A percentile compares a stretch with the other conserved stretches of the same genome.
Evolutionary conservation across 768 basidiomycete species (phyloP).

Genomic region (Suillus brevipes): DNA sequence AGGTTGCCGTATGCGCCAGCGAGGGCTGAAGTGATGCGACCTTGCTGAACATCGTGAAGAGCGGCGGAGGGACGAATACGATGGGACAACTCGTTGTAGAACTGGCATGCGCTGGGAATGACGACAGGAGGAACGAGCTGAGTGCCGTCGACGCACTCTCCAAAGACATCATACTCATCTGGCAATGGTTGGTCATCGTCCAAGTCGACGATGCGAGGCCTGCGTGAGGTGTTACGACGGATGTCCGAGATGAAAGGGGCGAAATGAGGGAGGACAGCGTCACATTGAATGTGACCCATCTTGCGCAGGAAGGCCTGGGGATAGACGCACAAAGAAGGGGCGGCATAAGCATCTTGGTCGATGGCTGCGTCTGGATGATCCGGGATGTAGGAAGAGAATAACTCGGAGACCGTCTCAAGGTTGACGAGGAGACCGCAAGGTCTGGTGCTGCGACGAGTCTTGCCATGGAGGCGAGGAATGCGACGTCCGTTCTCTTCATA

Average conservation of each 20-base stretch:
- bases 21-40: neutral
- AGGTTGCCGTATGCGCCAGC: neutral
- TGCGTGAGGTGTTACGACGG: neutral
- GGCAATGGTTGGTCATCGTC: neutral
- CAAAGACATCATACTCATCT: neutral
- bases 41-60: no score
- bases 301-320: neutral
- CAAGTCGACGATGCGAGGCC: neutral
- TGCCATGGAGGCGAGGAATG: neutral
- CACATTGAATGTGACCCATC: neutral
- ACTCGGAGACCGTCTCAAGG: neutral
- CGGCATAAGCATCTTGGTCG: neutral
- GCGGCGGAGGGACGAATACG: neutral
- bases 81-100: conserved; percentile 1
- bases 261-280: neutral
- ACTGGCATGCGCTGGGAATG: neutral
- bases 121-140: neutral
- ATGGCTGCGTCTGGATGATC: neutral
- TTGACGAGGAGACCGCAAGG: neutral
- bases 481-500: neutral
- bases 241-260: neutral
- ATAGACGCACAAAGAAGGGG: fast-evolving
- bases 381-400: neutral
- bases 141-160: neutral
- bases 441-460: neutral